Conservation (phyloP, 2,329 filamentous ascomycete species). For the Colletotrichum sp. region DNA sequence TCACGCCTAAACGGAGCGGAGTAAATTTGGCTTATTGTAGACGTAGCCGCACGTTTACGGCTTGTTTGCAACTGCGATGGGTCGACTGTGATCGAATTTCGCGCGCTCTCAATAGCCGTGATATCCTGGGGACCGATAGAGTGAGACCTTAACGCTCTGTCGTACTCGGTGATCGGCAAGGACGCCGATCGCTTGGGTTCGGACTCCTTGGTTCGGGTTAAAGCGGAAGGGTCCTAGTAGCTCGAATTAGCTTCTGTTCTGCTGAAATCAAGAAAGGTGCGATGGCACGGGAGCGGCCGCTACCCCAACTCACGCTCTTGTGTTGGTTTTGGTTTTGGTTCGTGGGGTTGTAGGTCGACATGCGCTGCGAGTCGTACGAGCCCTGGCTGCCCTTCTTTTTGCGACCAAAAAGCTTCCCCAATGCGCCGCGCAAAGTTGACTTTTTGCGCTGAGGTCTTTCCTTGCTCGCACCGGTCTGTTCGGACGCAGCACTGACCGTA, state of each 20-base stretch:
- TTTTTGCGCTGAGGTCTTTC: slow-evolving; percentile 57
- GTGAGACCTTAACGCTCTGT: slow-evolving; percentile 65
- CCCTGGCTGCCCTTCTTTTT: slow-evolving; percentile 53
- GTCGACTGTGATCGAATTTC: slow-evolving; percentile 58
- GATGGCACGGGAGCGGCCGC: slow-evolving; percentile 9
- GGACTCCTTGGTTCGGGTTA: slow-evolving; percentile 35
- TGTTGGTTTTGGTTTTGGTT: slow-evolving; percentile 53
- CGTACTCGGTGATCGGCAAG: slow-evolving; percentile 64
- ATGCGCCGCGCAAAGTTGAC: slow-evolving; percentile 59
- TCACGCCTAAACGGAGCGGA: slow-evolving; percentile 40
- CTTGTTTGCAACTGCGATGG: slow-evolving; percentile 37
- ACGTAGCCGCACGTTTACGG: slow-evolving; percentile 45
- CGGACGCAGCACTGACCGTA: slow-evolving; percentile 46
- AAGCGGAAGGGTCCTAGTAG: slow-evolving; percentile 42
- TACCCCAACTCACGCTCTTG: slow-evolving; percentile 51
- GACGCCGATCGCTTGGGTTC: slow-evolving; percentile 62
- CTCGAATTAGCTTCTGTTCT: neutral
- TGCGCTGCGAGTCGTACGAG: slow-evolving; percentile 30
- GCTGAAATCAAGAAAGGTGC: neutral
- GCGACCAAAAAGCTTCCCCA: slow-evolving; percentile 64
- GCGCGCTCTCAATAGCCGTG: slow-evolving; percentile 55
- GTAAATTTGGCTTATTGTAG: slow-evolving; percentile 42
- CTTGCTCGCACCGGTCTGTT: slow-evolving; percentile 33
- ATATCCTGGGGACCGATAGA: slow-evolving; percentile 63
- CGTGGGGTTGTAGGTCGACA: slow-evolving; percentile 28